Evolutionary conservation across 306 rosid genomes (phyloP), one percentile per base, ranked within the genome.

Genomic region (Cucurbita pepo): DNA sequence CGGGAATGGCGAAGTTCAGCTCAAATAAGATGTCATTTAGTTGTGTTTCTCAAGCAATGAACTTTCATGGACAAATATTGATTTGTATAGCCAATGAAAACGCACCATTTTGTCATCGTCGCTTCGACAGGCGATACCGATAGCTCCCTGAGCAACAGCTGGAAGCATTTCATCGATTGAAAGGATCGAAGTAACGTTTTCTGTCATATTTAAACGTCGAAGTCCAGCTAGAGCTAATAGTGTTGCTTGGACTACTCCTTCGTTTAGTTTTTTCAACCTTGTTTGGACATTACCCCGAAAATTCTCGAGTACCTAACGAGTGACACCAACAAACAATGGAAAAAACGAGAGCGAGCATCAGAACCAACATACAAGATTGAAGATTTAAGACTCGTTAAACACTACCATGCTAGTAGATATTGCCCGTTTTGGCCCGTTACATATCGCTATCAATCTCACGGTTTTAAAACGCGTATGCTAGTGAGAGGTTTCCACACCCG

Each of bases 221-320:
- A 94, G 91, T 70, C 99, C 97, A 76, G 99, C 99, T 73, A 94
- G 78, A 9, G 97, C 99, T 86, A 94, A 80, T 52, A 94, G 73
- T n/a, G 99, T 94, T 67, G 99, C 99, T 78, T 91, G 87, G 81
- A 94, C 99, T 57, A 89, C 95, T 54, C 93, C 96, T 66, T 91
- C 96, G 44, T 70, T 84, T 69, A 94, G 89, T 74, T 94, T 94
- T 83, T 67, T 91, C 81, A 94, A 72, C 52, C 99, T 83, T 52
- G 97, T 85, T 78, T 94, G 97, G 75, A 94, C 99, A 77, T 94
- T 94, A 19, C 99, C 99, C n/a, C 99, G 88, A 73, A 91, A 94
- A 76, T 94, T 94, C 52, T 94, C 97, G 73, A 74, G 87, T 77
- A 91, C 99, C 99, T 94, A 80, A 54, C 77, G 77, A 66, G 76